phyloP scores from a whole-genome alignment of 2,329 filamentous ascomycete genomes.

The Sclerotinia trifoliorum region DNA sequence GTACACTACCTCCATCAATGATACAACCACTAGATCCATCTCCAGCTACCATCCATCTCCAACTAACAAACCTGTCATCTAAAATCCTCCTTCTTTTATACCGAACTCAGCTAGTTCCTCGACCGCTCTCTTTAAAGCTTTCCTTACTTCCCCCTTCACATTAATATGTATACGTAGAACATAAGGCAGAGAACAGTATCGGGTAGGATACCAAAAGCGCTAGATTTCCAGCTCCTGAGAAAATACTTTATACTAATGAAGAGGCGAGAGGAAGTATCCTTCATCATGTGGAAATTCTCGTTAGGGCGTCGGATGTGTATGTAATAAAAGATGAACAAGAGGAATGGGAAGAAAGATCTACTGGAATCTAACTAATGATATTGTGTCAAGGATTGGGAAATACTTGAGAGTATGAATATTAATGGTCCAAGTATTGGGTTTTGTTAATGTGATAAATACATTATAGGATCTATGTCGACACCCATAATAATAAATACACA shows the following conservation, averaged over 20 bases:
- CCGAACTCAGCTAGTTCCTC: background rate
- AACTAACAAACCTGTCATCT: background rate
- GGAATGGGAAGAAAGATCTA: background rate
- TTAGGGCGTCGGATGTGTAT: background rate
- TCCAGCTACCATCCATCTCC: background rate
- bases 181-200: background rate
- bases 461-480: too few relatives aligned
- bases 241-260: background rate
- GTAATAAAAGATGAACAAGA: background rate
- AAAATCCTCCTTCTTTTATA: background rate
- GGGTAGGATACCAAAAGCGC: background rate
- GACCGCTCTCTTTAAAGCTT: background rate
- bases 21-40: background rate
- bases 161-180: background rate
- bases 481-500: too few relatives aligned
- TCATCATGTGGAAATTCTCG: background rate
- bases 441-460: too few relatives aligned
- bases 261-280: background rate
- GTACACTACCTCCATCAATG: background rate
- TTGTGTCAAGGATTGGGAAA: too few relatives aligned
- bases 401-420: too few relatives aligned
- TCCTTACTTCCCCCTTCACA: background rate
- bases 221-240: background rate
- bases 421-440: too few relatives aligned
- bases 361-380: background rate